These are phyloP conservation scores for Citrus inodora DNA, from an alignment of 345 rosid genomes.

Conservation along the genomic window DNA sequence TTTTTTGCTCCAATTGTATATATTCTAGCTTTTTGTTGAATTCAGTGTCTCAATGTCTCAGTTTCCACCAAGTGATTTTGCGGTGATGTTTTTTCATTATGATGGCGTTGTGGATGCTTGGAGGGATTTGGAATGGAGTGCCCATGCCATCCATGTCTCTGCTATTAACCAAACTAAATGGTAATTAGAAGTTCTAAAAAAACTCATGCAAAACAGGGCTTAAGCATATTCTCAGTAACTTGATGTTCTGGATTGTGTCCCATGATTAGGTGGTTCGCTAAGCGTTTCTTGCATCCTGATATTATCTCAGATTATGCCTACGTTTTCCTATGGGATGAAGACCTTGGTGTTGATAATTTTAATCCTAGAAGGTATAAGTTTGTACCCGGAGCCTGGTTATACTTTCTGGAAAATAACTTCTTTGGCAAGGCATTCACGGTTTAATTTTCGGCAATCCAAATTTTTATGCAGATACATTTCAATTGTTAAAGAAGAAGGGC, in stretches of 20 bases:
- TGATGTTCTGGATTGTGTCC: background rate
- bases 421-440: background rate
- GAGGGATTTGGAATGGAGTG: conserved; percentile 67
- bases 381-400: background rate
- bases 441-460: conserved; percentile 7
- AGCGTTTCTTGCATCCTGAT: conserved; percentile 70
- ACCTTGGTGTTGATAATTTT: conserved; percentile 49
- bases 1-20: background rate
- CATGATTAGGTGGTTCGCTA: conserved; percentile 79
- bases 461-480: conserved; percentile 54
- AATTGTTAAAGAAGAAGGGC: conserved; percentile 62
- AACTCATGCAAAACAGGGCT: background rate
- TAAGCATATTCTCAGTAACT: background rate
- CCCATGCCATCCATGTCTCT: conserved; percentile 58
- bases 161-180: conserved; percentile 82
- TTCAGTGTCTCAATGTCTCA: conserved; percentile 23
- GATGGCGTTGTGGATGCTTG: conserved; percentile 71
- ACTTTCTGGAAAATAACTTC: background rate
- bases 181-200: conserved; percentile 31
- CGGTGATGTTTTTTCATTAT: conserved; percentile 77
- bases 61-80: conserved; percentile 57
- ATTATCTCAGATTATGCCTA: conserved; percentile 45
- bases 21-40: background rate
- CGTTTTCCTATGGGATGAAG: conserved; percentile 71
- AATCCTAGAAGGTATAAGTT: conserved; percentile 38